Percentiles rank a stretch among this genome's conserved stretches.
Conservation (phyloP, 1,139 yeast genomes). For the Lodderomyces elongisporus region DNA sequence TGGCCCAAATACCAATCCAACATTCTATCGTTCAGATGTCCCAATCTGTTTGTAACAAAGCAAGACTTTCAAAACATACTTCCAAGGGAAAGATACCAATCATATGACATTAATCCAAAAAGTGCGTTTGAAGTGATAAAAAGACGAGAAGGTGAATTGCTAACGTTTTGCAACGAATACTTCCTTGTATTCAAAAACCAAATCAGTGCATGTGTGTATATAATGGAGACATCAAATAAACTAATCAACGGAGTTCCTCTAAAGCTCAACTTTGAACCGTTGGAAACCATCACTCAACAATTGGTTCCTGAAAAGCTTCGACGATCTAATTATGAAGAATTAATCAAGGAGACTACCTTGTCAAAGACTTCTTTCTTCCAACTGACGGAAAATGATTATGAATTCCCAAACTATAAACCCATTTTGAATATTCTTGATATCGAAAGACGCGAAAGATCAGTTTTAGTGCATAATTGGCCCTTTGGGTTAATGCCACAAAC, state of each 20-base stretch:
- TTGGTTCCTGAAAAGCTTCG: constrained; percentile 11
- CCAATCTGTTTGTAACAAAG: constrained; percentile 30
- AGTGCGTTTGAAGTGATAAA: constrained; percentile 33
- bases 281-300: constrained; percentile 9
- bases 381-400: neutral
- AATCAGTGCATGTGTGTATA: constrained; percentile 48
- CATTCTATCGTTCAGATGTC: constrained; percentile 32
- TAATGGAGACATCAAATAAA: constrained; percentile 43
- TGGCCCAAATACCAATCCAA: constrained; percentile 17
- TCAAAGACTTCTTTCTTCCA: neutral
- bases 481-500: constrained; percentile 33
- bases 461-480: constrained; percentile 37
- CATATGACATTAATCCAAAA: constrained; percentile 13
- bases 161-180: constrained; percentile 45
- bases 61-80: constrained; percentile 36
- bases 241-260: constrained; percentile 49
- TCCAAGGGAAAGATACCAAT: constrained; percentile 30
- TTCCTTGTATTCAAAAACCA: constrained; percentile 46
- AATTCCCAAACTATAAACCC: neutral
- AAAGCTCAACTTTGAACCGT: constrained; percentile 37
- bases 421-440: neutral
- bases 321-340: neutral
- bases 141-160: constrained; percentile 38
- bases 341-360: neutral
- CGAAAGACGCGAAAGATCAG: constrained; percentile 14